Percentiles rank a stretch among this genome's conserved stretches.
phyloP scores from a whole-genome alignment of 1,139 yeast genomes.

The Candida dubliniensis region DNA sequence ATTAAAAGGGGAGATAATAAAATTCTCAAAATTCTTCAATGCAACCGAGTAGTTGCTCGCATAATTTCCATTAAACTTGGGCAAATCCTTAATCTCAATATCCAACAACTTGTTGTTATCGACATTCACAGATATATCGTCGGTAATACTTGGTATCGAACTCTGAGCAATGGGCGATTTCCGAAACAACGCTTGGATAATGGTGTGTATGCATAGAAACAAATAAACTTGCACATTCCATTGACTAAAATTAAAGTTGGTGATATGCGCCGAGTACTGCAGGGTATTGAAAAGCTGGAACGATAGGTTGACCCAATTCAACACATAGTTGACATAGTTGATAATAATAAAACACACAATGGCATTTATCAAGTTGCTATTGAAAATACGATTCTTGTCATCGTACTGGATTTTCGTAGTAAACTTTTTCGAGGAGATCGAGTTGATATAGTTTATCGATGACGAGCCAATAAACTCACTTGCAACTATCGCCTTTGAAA shows the following conservation, averaged over 20 bases:
- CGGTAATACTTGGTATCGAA: slow-evolving; percentile 15
- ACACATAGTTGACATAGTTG: slow-evolving; percentile 29
- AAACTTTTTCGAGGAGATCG: slow-evolving; percentile 18
- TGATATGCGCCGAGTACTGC: slow-evolving; percentile 9
- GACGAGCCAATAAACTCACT: slow-evolving; percentile 48
- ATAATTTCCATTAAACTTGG: slow-evolving; percentile 2
- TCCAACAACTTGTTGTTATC: slow-evolving; percentile 16
- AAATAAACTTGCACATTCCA: slow-evolving; percentile 14
- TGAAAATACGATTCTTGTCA: slow-evolving; percentile 18
- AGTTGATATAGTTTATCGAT: slow-evolving; percentile 17
- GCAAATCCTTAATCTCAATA: slow-evolving; percentile 11
- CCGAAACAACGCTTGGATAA: slow-evolving; percentile 14
- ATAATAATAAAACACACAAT: slow-evolving; percentile 31
- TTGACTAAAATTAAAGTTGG: slow-evolving; percentile 11
- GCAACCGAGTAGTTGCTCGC: slow-evolving; percentile 34
- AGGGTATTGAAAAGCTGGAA: slow-evolving; percentile 9
- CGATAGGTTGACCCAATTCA: slow-evolving; percentile 17
- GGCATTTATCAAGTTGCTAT: slow-evolving; percentile 26
- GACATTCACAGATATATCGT: slow-evolving; percentile 13
- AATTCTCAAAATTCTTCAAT: slow-evolving; percentile 56
- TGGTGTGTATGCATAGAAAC: slow-evolving; percentile 16
- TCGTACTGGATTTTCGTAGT: slow-evolving; percentile 20
- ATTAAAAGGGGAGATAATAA: slow-evolving; percentile 43
- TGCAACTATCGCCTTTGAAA: slow-evolving; percentile 53
- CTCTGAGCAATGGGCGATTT: slow-evolving; percentile 14